Percentiles rank a stretch among this genome's conserved stretches.
Conservation (phyloP, 441 rosid genomes). For the Rhodomyrtus psidioides region DNA sequence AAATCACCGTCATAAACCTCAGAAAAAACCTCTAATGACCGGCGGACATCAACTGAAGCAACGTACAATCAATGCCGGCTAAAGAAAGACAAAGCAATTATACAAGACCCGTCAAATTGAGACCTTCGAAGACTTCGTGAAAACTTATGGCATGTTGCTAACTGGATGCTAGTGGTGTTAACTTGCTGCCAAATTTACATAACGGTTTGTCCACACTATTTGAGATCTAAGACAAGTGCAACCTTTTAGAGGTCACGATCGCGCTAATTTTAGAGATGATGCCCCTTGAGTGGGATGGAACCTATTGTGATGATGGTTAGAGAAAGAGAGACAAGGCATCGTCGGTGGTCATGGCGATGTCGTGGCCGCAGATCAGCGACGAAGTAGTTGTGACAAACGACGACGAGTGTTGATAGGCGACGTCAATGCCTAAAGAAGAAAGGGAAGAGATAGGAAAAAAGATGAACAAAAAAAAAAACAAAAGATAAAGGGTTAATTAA, state of each 20-base stretch:
- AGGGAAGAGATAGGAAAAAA: neutral
- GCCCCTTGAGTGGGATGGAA: neutral
- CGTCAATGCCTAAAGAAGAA: neutral
- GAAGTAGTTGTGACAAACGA: neutral
- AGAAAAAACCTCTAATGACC: neutral
- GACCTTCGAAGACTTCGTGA: constrained; percentile 61
- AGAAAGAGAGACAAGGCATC: neutral
- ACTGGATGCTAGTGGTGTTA: constrained; percentile 5
- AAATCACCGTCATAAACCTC: neutral
- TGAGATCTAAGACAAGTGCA: neutral
- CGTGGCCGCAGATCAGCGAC: neutral
- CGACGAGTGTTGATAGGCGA: neutral
- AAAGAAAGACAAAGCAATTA: neutral
- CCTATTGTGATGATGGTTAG: neutral
- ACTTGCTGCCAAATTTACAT: too few species aligned
- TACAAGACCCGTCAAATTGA: constrained; percentile 5
- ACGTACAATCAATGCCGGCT: neutral
- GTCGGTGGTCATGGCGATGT: neutral
- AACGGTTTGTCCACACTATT: too few species aligned
- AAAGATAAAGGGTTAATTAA: neutral
- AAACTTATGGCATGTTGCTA: constrained; percentile 58
- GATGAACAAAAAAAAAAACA: too few species aligned
- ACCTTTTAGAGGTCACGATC: neutral
- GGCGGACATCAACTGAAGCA: neutral
- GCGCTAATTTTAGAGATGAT: too few species aligned